A percentile compares a stretch with the other conserved stretches of the same genome.
phyloP scores from a whole-genome alignment of 2,329 filamentous ascomycete species.

The Exophiala oligosperma region DNA sequence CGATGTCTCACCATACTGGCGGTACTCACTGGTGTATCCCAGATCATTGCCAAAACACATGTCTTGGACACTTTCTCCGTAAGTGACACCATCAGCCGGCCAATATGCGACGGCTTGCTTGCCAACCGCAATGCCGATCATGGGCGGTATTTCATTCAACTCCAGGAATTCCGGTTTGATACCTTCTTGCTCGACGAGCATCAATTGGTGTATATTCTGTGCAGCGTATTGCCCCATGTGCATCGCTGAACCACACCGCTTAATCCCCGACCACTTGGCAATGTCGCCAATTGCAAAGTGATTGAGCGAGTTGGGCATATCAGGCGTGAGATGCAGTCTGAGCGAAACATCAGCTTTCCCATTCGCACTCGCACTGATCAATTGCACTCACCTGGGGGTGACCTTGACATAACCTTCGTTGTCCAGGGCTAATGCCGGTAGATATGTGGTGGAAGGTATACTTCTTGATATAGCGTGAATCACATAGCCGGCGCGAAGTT shows the following conservation, averaged over 20 bases:
- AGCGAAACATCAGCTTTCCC: background rate
- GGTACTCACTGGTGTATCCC: constrained; percentile 56
- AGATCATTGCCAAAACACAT: constrained; percentile 69
- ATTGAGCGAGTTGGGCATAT: constrained; percentile 55
- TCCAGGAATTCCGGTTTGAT: constrained; percentile 49
- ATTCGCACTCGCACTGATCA: background rate
- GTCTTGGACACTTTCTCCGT: constrained; percentile 63
- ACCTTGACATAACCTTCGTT: constrained; percentile 67
- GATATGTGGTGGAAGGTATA: constrained; percentile 61
- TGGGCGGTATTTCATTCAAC: constrained; percentile 58
- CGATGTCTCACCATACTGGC: constrained; percentile 5
- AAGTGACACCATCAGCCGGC: constrained; percentile 56
- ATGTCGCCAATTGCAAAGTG: constrained; percentile 74
- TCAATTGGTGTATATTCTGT: constrained; percentile 65
- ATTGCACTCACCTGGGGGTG: constrained; percentile 47
- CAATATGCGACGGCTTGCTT: constrained; percentile 67
- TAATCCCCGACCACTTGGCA: constrained; percentile 73
- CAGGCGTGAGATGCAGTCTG: constrained; percentile 56
- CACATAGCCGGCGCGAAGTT: constrained; percentile 63
- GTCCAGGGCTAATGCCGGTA: constrained; percentile 61
- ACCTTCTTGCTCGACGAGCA: constrained; percentile 43
- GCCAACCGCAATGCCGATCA: constrained; percentile 72
- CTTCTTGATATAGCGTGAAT: constrained; percentile 68
- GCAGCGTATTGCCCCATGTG: constrained; percentile 68
- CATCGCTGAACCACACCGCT: constrained; percentile 75